These are phyloP conservation scores for Fomitopsis serialis DNA, from an alignment of 768 basidiomycete species.

Conservation along the genomic window DNA sequence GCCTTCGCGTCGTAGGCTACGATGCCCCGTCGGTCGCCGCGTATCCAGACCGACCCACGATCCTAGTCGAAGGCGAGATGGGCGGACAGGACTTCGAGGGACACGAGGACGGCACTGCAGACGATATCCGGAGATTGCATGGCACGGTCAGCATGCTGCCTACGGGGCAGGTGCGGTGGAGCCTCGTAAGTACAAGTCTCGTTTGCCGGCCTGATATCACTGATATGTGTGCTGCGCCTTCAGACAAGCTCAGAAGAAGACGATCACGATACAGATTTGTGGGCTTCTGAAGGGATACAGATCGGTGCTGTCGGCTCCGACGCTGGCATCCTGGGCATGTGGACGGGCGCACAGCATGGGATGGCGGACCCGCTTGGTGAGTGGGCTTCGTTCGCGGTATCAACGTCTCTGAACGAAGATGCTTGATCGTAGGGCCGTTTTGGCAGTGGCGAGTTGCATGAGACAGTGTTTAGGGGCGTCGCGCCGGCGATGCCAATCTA, in stretches of 20 bases:
- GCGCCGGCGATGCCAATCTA: too few relatives aligned
- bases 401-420: not conserved
- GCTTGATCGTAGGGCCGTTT: not conserved
- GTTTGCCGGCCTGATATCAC: too few relatives aligned
- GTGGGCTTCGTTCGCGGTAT: not conserved
- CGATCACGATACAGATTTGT: conserved; percentile 20
- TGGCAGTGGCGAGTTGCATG: conserved; percentile 2
- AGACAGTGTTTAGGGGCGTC: not conserved
- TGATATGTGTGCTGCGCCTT: not conserved
- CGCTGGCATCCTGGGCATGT: conserved; percentile 47
- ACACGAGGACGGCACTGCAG: conserved; percentile 12
- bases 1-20: conserved; percentile 30
- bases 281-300: conserved; percentile 52
- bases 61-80: conserved; percentile 43
- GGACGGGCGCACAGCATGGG: conserved; percentile 49
- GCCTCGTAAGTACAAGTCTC: conserved; percentile 27
- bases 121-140: conserved; percentile 30
- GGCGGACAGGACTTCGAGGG: conserved; percentile 21
- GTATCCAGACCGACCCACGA: conserved; percentile 37
- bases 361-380: conserved; percentile 37
- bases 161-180: conserved; percentile 48
- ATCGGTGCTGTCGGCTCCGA: conserved; percentile 50
- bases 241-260: not conserved
- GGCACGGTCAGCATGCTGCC: conserved; percentile 45
- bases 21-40: conserved; percentile 14